phyloP scores from a whole-genome alignment of 2,329 filamentous ascomycete genomes.

The Colletotrichum lini region DNA sequence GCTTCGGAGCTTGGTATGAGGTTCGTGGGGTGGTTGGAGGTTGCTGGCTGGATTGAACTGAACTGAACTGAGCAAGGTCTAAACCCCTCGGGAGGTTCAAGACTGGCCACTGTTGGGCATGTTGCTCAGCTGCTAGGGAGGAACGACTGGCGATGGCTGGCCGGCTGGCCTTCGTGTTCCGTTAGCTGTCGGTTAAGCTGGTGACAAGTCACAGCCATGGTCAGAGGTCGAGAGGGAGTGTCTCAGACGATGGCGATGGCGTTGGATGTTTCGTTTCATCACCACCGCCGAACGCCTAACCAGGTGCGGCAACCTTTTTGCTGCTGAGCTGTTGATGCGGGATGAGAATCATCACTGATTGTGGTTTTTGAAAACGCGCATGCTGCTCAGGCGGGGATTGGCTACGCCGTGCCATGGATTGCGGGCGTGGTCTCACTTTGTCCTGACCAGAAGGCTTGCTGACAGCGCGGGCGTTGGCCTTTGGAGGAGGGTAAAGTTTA shows the following conservation, averaged over 20 bases:
- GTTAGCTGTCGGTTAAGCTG: constrained; percentile 32
- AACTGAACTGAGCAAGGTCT: constrained; percentile 12
- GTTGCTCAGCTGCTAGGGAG: neutral
- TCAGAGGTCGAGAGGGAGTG: constrained; percentile 10
- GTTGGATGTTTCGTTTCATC: constrained; percentile 40
- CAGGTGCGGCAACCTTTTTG: constrained; percentile 25
- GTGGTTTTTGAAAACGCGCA: constrained; percentile 1
- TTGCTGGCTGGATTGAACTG: constrained; percentile 34
- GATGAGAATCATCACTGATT: constrained; percentile 15
- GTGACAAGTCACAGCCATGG: constrained; percentile 11
- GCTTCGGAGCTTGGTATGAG: neutral
- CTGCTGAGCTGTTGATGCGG: constrained; percentile 33
- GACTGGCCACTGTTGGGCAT: constrained; percentile 25
- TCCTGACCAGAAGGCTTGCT: neutral
- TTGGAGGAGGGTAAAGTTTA: constrained; percentile 13
- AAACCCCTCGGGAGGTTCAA: neutral
- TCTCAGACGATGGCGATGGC: constrained; percentile 36
- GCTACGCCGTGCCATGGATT: neutral
- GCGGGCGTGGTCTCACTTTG: constrained; percentile 32
- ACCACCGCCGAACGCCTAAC: constrained; percentile 31
- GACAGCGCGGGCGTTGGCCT: constrained; percentile 28
- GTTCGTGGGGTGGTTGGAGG: constrained; percentile 2
- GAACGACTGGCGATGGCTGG: constrained; percentile 3
- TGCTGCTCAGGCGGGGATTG: constrained; percentile 16
- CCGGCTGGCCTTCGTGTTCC: constrained; percentile 10